phyloP scores from a whole-genome alignment of 139 green algal genomes.

The Yamagishiella unicocca region DNA sequence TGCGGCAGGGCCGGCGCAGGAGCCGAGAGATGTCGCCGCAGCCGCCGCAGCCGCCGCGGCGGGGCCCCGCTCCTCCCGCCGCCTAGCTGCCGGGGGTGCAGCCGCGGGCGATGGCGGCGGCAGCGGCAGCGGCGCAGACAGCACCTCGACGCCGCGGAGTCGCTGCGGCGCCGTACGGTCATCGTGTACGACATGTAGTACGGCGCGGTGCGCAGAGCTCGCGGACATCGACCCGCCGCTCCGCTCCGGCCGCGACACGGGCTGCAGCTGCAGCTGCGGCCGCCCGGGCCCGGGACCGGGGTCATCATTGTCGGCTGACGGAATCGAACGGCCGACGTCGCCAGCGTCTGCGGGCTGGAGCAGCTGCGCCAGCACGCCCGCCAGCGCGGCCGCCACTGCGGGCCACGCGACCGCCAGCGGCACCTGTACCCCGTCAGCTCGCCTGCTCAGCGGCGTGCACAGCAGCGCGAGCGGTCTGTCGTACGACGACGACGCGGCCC shows the following conservation, averaged over 20 bases:
- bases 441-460: conserved; percentile 57
- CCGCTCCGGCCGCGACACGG: neutral
- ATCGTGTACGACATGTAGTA: neutral
- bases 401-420: conserved; percentile 42
- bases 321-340: neutral
- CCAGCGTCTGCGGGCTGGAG: neutral
- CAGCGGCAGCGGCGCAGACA: neutral
- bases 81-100: neutral
- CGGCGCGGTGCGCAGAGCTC: too few species aligned
- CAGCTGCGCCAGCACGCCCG: neutral
- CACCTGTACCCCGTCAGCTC: conserved; percentile 61
- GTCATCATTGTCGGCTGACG: too few species aligned
- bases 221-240: too few species aligned
- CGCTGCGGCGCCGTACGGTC: neutral
- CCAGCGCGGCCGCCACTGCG: neutral
- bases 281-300: too few species aligned
- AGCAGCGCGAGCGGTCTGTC: conserved; percentile 62
- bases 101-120: neutral
- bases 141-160: neutral
- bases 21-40: neutral
- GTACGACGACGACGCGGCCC: neutral
- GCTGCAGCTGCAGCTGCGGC: conserved; percentile 37
- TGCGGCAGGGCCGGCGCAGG: too few species aligned
- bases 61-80: neutral
- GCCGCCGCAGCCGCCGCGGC: neutral